phyloP scores from a whole-genome alignment of 2,329 filamentous ascomycete species.

The Xylariomycetidae sp. region DNA sequence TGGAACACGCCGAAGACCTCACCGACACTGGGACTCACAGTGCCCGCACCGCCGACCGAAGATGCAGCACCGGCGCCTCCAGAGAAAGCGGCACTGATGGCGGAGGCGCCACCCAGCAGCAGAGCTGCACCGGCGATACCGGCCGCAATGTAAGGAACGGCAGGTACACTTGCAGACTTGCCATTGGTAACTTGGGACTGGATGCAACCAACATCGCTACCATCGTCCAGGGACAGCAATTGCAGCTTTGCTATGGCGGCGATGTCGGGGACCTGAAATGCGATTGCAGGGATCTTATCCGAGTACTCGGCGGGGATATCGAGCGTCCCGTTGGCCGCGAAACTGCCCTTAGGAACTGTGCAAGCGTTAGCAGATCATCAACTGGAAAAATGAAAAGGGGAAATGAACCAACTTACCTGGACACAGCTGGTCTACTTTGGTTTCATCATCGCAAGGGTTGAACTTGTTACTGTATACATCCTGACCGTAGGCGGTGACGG shows the following conservation, averaged over 20 bases:
- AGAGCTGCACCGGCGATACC: slow-evolving; percentile 83
- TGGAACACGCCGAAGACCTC: slow-evolving; percentile 91
- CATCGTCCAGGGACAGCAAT: slow-evolving; percentile 58
- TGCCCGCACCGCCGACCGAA: slow-evolving; percentile 53
- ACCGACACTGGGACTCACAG: slow-evolving; percentile 76
- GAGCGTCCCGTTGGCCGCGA: slow-evolving; percentile 68
- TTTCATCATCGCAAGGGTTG: slow-evolving; percentile 70
- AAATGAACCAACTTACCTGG: slow-evolving; percentile 55
- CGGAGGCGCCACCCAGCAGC: slow-evolving; percentile 66
- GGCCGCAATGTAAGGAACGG: slow-evolving; percentile 77
- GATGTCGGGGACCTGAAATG: slow-evolving; percentile 87
- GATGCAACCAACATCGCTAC: slow-evolving; percentile 72
- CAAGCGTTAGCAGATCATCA: slow-evolving; percentile 13
- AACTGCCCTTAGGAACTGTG: slow-evolving; percentile 67
- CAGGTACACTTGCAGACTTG: slow-evolving; percentile 70
- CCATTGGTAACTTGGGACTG: slow-evolving; percentile 79
- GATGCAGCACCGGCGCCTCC: slow-evolving; percentile 49
- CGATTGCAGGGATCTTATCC: slow-evolving; percentile 76
- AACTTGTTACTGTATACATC: slow-evolving; percentile 75
- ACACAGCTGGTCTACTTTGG: slow-evolving; percentile 70
- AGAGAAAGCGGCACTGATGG: slow-evolving; percentile 56
- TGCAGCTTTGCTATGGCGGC: slow-evolving; percentile 78
- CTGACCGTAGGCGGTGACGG: slow-evolving; percentile 79
- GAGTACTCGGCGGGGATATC: slow-evolving; percentile 68
- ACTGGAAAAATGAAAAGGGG: background rate